Percentiles rank a stretch among this genome's conserved stretches.
Conservation (phyloP, 305 asterid species). For the Ruellia speciosa region DNA sequence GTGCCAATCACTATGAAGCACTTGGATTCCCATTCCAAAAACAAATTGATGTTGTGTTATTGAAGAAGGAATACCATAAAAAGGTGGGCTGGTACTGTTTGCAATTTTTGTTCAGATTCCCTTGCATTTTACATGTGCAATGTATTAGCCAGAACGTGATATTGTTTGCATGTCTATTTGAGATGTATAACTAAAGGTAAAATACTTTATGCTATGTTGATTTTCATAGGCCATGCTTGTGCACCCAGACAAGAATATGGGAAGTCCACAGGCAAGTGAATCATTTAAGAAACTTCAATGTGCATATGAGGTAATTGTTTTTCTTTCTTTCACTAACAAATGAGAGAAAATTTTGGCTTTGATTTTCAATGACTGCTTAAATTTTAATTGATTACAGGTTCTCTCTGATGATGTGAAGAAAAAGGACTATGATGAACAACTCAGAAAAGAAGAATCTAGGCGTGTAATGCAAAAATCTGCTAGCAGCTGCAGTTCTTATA, state of each 20-base stretch:
- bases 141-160: neutral
- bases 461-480: slow-evolving; percentile 69
- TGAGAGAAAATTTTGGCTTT: slow-evolving; percentile 22
- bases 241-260: slow-evolving; percentile 98
- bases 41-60: slow-evolving; percentile 50
- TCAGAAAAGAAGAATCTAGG: slow-evolving; percentile 79
- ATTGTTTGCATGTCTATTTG: neutral
- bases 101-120: neutral
- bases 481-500: slow-evolving; percentile 70
- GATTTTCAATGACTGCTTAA: slow-evolving; percentile 23
- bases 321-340: slow-evolving; percentile 17
- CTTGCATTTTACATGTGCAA: neutral
- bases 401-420: slow-evolving; percentile 91
- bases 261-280: slow-evolving; percentile 83
- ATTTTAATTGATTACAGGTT: slow-evolving; percentile 43
- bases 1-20: slow-evolving; percentile 89
- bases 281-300: slow-evolving; percentile 95
- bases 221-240: slow-evolving; percentile 87
- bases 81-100: slow-evolving; percentile 42
- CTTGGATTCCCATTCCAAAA: slow-evolving; percentile 68
- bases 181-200: neutral
- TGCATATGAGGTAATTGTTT: slow-evolving; percentile 74
- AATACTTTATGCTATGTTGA: neutral
- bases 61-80: slow-evolving; percentile 89
- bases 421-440: slow-evolving; percentile 93